Evolutionary conservation across 208 protist genomes (phyloP).

Genomic region (Leishmania gerbilli): DNA sequence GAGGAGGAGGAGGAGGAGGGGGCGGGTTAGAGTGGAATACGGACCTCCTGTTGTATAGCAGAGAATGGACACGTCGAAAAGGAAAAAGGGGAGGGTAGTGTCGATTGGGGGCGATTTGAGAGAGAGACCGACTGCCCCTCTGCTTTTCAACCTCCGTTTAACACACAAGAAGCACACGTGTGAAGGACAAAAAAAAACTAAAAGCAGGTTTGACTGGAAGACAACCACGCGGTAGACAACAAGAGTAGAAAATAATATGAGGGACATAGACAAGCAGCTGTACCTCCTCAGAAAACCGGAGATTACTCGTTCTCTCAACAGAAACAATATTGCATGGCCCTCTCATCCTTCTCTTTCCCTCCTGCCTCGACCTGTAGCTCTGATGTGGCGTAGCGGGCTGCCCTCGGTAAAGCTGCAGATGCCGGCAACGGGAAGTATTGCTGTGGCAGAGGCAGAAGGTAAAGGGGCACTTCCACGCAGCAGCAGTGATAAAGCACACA

Average conservation of each 20-base stretch:
- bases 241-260: not conserved
- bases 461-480: not conserved
- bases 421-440: not conserved
- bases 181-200: not conserved
- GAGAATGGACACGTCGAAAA: not conserved
- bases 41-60: not conserved
- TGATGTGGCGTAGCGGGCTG: not conserved
- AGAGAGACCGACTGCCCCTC: not conserved
- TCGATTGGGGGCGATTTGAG: not conserved
- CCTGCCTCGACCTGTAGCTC: not conserved
- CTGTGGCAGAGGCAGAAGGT: not conserved
- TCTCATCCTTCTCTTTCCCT: not conserved
- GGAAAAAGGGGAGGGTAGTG: not conserved
- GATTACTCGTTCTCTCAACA: not conserved
- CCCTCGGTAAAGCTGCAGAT: not conserved
- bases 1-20: not conserved
- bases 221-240: not conserved
- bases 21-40: not conserved
- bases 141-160: not conserved
- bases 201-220: not conserved
- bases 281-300: not conserved
- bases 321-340: not conserved
- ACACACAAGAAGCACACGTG: not conserved
- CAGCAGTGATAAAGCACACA: not conserved
- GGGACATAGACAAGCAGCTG: not conserved